Base-by-base conservation (phyloP, 768 basidiomycete species). In the Suillus americanus region DNA sequence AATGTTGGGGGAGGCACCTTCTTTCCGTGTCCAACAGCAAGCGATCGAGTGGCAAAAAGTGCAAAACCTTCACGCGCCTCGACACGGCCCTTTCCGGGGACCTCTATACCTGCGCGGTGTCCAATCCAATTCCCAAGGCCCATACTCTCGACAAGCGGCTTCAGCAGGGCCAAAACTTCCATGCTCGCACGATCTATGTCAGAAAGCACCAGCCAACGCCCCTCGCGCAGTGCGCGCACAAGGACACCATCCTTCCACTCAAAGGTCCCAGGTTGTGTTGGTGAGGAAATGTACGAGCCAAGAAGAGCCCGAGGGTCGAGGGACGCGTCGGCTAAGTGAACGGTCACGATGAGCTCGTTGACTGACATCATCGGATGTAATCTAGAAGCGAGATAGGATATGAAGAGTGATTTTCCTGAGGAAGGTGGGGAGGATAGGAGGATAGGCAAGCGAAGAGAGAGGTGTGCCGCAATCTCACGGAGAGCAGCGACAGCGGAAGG, bases 241-340 rank as follows among this genome's bases (percentile, higher is more conserved):
- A 99, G 81, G 0, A 95, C 89, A 7, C 97, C 97, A 67, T 98
- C 95, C 77, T 91, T 93, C 93, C 96, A 99, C 69, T 97, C 94
- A 70, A 99, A 99, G 2, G 86, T 88, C 6, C 97, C 97, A 0
- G 94, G 89, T 30, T 85, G 85, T 2, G 84, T 87, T 0, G 90
- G 82, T 0, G 97, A 97, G 2, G 97, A 97, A 3, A 94, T 81
- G 65, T 99, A 97, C 2, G 94, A 95, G 5, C 97, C 97, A 50
- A 99, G 84, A 6, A 99, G 83, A 0, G 95, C 90, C 28, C 97
- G 91, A 37, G 96, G 90, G 72, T 99, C 97, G 53, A 99, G 83
- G 2, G 97, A 97, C 0, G 95, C 97, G 70, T 99, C 97, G 7
- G 95, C 94, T 30, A 99, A 87, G 70, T 97, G 92, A 64, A 99